phyloP scores from a whole-genome alignment of 805 yeast genomes.

The Lipomyces starkeyi region DNA sequence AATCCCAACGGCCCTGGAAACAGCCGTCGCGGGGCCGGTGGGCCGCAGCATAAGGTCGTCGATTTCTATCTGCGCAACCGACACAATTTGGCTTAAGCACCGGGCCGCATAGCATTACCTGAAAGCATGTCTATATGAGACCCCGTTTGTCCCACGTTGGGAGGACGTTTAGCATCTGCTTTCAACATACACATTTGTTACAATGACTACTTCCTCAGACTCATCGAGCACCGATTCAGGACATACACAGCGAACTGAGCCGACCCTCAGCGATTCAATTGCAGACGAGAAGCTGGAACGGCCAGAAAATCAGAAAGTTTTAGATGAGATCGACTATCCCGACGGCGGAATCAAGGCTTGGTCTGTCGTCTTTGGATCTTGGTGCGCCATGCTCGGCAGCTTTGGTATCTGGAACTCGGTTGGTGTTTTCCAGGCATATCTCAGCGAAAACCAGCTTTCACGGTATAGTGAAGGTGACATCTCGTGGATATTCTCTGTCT shows the following conservation, averaged over 20 bases:
- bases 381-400: conserved; percentile 60
- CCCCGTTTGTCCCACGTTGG: background rate
- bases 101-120: too few species aligned
- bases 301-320: conserved; percentile 9
- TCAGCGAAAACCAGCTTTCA: conserved; percentile 58
- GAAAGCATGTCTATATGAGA: background rate
- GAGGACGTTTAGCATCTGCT: background rate
- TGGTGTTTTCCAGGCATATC: conserved; percentile 71
- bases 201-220: background rate
- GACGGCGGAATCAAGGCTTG: conserved; percentile 65
- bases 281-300: background rate
- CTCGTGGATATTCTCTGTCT: conserved; percentile 69
- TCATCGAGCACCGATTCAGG: background rate
- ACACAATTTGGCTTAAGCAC: background rate
- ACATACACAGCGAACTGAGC: background rate
- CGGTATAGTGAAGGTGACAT: conserved; percentile 55
- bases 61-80: background rate
- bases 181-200: background rate
- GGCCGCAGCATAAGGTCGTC: background rate
- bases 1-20: background rate
- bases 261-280: background rate
- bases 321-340: conserved; percentile 46
- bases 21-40: conserved; percentile 6
- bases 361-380: conserved; percentile 61
- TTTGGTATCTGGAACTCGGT: conserved; percentile 67